Base-by-base conservation (phyloP, 1,284 basidiomycete species). In the Heterobasidion occidentale region DNA sequence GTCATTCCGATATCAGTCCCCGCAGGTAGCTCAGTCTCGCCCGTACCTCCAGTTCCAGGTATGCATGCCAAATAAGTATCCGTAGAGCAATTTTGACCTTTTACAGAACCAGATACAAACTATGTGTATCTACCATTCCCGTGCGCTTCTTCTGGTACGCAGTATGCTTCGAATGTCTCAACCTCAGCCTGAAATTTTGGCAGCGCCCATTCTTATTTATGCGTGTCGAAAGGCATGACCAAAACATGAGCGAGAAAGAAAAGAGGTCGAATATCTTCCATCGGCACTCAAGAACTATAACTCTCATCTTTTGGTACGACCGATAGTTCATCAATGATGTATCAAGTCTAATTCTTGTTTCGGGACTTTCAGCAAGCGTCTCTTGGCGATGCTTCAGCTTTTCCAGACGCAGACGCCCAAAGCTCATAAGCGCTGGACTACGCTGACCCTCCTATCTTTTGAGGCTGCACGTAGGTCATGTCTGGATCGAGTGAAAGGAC, bases 141-240 rank as follows among this genome's bases (percentile, higher is more conserved):
- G 61, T 36, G 51, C 53, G 34, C 44, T 27, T n/a, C 50, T 62
- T 17, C 44, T 62, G 46, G 61, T 58, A 34, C n/a, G 60, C 45
- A 27, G 44, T 11, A 7, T 33, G 12, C 51, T 36, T 20, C 34
- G n/a, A 15, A 45, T 53, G 12, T 46, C 35, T 15, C 44, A 17
- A 34, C 15, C 36, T 27, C 51, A 1, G 14, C 35, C 53, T 50
- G n/a, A 59, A 44, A 45, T 46, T n/a, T 17, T 46, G 19, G 1
- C 34, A 65, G 64, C 55, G 63, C 33, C 64, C 63, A 14, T 65
- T 65, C 56, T 19, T 65, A 12, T 65, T 65, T 46, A 55, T 60
- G 12, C 58, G 61, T 17, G 57, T 60, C 2, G 54, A 47, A 12
- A 58, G 55, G 48, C 46, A 49, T n/a, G 59, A 55, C 2, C 46